Conservation (phyloP, 1,284 basidiomycete genomes). For the Cutaneotrichosporon curvatum region DNA sequence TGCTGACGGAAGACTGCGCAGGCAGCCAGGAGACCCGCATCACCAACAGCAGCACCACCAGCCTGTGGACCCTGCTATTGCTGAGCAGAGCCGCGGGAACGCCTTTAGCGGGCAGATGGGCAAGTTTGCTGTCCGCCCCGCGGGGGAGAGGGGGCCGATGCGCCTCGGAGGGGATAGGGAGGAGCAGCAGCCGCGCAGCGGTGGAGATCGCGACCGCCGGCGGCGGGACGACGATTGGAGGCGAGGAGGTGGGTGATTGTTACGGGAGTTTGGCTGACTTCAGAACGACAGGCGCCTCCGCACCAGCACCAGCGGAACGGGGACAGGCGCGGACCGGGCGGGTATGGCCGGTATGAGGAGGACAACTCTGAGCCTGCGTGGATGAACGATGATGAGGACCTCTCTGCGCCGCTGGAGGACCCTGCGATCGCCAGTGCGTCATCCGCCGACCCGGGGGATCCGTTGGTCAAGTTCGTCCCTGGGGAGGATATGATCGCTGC, state of each 20-base stretch:
- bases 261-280: background rate
- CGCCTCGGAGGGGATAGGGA: slow-evolving; percentile 26
- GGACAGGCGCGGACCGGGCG: slow-evolving; percentile 8
- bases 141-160: slow-evolving; percentile 18
- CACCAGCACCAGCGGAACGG: slow-evolving; percentile 15
- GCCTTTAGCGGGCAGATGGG: slow-evolving; percentile 28
- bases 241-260: slow-evolving; percentile 10
- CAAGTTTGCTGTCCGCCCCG: slow-evolving; percentile 23
- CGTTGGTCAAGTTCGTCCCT: slow-evolving; percentile 30
- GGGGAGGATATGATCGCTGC: slow-evolving; percentile 43
- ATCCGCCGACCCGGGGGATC: slow-evolving; percentile 15
- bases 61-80: slow-evolving; percentile 16
- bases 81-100: slow-evolving; percentile 7
- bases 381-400: slow-evolving; percentile 32
- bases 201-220: slow-evolving; percentile 1
- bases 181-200: background rate
- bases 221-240: slow-evolving; percentile 18
- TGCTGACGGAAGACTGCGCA: slow-evolving; percentile 8
- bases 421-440: slow-evolving; percentile 23
- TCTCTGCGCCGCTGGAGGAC: slow-evolving; percentile 14
- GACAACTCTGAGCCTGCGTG: slow-evolving; percentile 38
- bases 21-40: background rate
- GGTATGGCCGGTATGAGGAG: slow-evolving; percentile 20
- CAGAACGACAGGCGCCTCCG: slow-evolving; percentile 1
- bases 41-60: slow-evolving; percentile 6